Percentiles rank a stretch among this genome's conserved stretches.
These are phyloP conservation scores for Cryptosporidium canis DNA, from an alignment of 169 alveolate species.

Conservation along the genomic window DNA sequence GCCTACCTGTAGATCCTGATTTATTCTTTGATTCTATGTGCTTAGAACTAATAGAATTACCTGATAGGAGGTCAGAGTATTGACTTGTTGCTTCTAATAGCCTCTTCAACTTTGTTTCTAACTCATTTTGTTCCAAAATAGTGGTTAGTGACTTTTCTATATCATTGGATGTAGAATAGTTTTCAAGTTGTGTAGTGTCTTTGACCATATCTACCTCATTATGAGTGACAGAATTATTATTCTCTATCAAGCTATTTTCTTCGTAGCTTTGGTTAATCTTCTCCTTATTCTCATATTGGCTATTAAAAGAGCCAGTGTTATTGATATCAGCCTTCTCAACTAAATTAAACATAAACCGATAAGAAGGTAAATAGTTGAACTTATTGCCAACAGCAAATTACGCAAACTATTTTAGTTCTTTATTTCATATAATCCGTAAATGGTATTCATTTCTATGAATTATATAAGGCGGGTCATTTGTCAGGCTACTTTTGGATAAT, in stretches of 20 bases:
- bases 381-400: neutral
- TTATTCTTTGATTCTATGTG: neutral
- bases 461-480: neutral
- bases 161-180: neutral
- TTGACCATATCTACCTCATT: neutral
- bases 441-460: neutral
- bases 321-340: neutral
- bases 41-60: conserved; percentile 8
- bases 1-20: conserved; percentile 4
- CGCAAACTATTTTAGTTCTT: neutral
- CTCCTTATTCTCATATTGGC: neutral
- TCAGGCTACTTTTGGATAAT: neutral
- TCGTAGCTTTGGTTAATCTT: neutral
- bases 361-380: neutral
- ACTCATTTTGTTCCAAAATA: conserved; percentile 8
- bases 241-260: neutral
- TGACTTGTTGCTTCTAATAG: conserved; percentile 50
- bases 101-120: conserved; percentile 25
- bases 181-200: neutral
- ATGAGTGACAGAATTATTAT: neutral
- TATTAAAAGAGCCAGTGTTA: neutral
- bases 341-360: conserved; percentile 15
- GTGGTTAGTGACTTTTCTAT: neutral
- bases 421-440: neutral
- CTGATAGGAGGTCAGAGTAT: conserved; percentile 38